Evolutionary conservation across 2,329 filamentous ascomycete species (phyloP).

Genomic region (Lachnellula hyalina): DNA sequence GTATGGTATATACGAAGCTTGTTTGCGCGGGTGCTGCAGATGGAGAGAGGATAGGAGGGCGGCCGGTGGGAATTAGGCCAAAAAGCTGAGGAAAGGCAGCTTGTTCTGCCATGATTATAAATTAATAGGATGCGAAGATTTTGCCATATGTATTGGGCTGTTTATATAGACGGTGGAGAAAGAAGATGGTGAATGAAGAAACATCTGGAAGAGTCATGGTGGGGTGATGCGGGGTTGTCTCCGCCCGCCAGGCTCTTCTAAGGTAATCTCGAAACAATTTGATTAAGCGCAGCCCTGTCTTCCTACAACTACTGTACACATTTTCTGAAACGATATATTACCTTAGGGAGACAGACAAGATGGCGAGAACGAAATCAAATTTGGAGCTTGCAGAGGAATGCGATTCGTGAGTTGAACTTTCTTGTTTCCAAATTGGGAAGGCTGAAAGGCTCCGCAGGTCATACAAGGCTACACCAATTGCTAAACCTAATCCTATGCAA

Average conservation of each 20-base stretch:
- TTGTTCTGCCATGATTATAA: conserved; percentile 12
- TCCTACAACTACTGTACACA: background rate
- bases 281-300: background rate
- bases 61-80: conserved; percentile 49
- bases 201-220: background rate
- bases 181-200: too few species aligned
- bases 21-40: conserved; percentile 48
- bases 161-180: too few species aligned
- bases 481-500: background rate
- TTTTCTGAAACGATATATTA: background rate
- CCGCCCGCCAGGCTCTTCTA: too few species aligned
- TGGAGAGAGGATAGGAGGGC: conserved; percentile 50
- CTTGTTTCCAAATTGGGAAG: background rate
- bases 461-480: background rate
- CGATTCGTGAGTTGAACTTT: conserved; percentile 44
- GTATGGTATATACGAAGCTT: conserved; percentile 52
- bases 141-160: background rate
- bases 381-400: conserved; percentile 49
- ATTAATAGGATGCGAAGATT: background rate
- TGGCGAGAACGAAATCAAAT: conserved; percentile 31
- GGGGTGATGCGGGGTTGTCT: background rate
- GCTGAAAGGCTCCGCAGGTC: background rate
- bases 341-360: background rate
- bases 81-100: conserved; percentile 25
- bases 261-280: background rate